phyloP scores from a whole-genome alignment of 441 rosid genomes.

The Jatropha podagrica region DNA sequence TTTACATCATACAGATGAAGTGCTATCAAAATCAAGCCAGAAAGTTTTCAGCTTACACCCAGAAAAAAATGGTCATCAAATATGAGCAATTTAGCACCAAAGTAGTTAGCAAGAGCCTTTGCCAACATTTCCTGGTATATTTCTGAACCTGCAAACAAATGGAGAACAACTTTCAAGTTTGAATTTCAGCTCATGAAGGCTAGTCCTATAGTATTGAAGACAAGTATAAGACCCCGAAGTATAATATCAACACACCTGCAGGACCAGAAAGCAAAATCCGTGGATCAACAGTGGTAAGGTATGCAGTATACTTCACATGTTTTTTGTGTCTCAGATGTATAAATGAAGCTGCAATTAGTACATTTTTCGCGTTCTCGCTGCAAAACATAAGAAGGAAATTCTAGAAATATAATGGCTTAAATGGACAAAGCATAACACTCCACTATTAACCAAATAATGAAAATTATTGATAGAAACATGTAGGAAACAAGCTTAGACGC shows the following conservation, averaged over 20 bases:
- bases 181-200: slow-evolving; percentile 13
- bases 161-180: slow-evolving; percentile 1
- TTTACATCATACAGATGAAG: slow-evolving; percentile 12
- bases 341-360: slow-evolving; percentile 73
- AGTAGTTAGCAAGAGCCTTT: slow-evolving; percentile 83
- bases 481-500: background rate
- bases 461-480: background rate
- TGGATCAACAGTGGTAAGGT: slow-evolving; percentile 64
- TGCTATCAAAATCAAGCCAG: slow-evolving; percentile 20
- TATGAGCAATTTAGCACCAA: slow-evolving; percentile 75
- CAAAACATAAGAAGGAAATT: background rate
- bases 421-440: background rate
- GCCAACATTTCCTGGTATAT: slow-evolving; percentile 90
- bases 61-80: slow-evolving; percentile 70
- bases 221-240: background rate
- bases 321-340: slow-evolving; percentile 78
- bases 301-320: slow-evolving; percentile 72
- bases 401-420: background rate
- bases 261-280: slow-evolving; percentile 95
- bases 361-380: slow-evolving; percentile 84
- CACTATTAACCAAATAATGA: background rate
- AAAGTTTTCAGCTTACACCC: slow-evolving; percentile 61
- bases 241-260: slow-evolving; percentile 53
- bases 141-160: slow-evolving; percentile 70
- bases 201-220: slow-evolving; percentile 3